Evolutionary conservation across 805 yeast species (phyloP).

Genomic region (Myxozyma kluyveri): DNA sequence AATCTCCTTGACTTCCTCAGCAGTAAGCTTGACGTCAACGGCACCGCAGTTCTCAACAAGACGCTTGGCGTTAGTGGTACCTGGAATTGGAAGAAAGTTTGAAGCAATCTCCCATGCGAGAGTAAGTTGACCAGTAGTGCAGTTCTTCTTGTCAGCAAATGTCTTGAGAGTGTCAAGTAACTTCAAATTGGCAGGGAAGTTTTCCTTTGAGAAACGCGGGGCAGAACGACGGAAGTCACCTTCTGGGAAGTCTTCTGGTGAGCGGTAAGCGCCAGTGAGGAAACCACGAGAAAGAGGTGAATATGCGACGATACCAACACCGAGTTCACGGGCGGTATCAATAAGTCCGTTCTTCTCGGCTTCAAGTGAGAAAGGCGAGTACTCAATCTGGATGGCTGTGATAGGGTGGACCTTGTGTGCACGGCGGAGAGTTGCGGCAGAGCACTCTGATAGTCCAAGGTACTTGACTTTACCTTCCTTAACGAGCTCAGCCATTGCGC

Average conservation of each 20-base stretch:
- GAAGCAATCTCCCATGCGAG: constrained; percentile 61
- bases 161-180: constrained; percentile 52
- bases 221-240: constrained; percentile 59
- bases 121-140: constrained; percentile 64
- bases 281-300: constrained; percentile 82
- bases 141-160: constrained; percentile 47
- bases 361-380: constrained; percentile 67
- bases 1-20: constrained; percentile 17
- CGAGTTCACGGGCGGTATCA: constrained; percentile 53
- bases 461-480: constrained; percentile 66
- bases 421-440: constrained; percentile 56
- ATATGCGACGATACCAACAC: constrained; percentile 71
- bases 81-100: constrained; percentile 72
- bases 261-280: constrained; percentile 59
- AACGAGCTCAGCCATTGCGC: constrained; percentile 55
- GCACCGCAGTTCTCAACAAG: constrained; percentile 57
- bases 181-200: constrained; percentile 51
- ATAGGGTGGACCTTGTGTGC: constrained; percentile 58
- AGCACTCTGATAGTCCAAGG: constrained; percentile 71
- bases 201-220: constrained; percentile 57
- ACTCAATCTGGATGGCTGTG: constrained; percentile 72
- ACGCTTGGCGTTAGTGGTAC: constrained; percentile 60
- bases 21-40: constrained; percentile 19
- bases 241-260: constrained; percentile 46
- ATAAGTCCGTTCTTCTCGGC: constrained; percentile 62